Base-by-base conservation (phyloP, 1,284 basidiomycete genomes). In the Cryptococcus jaspeensis region DNA sequence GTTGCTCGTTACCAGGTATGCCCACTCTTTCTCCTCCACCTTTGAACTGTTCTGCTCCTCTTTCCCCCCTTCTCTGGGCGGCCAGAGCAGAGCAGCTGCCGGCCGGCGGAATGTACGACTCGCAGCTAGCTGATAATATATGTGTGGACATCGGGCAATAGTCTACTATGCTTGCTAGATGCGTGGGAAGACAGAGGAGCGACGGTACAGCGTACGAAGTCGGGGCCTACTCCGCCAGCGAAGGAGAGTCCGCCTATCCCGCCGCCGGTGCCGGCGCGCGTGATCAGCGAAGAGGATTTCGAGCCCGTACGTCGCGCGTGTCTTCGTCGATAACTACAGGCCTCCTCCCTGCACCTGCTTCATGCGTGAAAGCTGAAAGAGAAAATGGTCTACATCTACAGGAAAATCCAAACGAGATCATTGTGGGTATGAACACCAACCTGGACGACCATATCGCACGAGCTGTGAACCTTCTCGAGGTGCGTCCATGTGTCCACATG, bases 321-420 rank as follows among this genome's bases (percentile, higher is more conserved):
- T 9, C 6, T 20, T 28, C 4, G 23, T 28, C 6, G 35, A 18
- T 16, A 11, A 23, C 43, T 1, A 35, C 16, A 23, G 40, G 25
- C 5, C 32, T 37, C 16, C 25, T 11, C 28, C 22, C 35, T n/a
- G n/a, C 18, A 5, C 15, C 12, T 22, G 9, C 35, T 22, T 49
- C 32, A 36, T 25, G 28, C 18, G 44, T 28, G n/a, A n/a, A n/a
- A n/a, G n/a, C n/a, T n/a, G n/a, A n/a, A 11, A 20, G 3, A 38
- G 25, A n/a, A 5, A 11, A 41, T 51, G 4, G 3, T 32, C 20
- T 28, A 48, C 1, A 3, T 43, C n/a, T 15, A 12, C 43, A 72
- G 65, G 70, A 74, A 53, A 67, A 76, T 43, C 66, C 69, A 4
- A 77, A 77, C 60, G 76, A 78, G 59, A 70, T 78, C 32, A 49